A percentile compares a stretch with the other conserved stretches of the same genome.
Conservation (phyloP, 805 yeast genomes). For the Komagataella kurtzmanii region DNA sequence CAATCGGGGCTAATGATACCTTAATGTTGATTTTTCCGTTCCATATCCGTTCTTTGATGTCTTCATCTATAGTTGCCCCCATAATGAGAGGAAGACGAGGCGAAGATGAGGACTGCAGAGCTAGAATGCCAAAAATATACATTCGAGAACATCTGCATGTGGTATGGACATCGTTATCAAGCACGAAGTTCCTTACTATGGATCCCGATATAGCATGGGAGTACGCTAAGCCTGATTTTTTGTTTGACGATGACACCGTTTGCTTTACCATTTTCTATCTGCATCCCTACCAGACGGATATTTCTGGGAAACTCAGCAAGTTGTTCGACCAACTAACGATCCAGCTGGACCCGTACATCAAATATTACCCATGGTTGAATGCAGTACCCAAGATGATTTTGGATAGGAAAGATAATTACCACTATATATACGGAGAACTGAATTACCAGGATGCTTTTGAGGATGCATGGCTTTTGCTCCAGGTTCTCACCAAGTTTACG, state of each 20-base stretch:
- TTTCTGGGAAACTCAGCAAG: conserved; percentile 4
- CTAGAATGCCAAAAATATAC: neutral
- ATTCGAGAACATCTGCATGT: neutral
- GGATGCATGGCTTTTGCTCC: conserved; percentile 32
- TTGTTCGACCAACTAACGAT: conserved; percentile 10
- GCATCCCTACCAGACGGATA: conserved; percentile 15
- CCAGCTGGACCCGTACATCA: conserved; percentile 21
- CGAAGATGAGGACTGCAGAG: neutral
- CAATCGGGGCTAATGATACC: conserved; percentile 15
- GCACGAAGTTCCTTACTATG: neutral
- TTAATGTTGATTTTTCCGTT: conserved; percentile 35
- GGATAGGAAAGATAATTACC: conserved; percentile 6
- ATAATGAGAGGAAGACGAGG: neutral
- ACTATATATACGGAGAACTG: conserved; percentile 25
- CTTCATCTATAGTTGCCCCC: neutral
- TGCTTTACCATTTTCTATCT: conserved; percentile 12
- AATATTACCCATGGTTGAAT: conserved; percentile 28
- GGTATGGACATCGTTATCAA: neutral
- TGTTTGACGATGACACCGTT: conserved; percentile 1
- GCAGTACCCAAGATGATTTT: conserved; percentile 13
- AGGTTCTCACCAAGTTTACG: conserved; percentile 23
- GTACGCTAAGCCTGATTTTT: neutral
- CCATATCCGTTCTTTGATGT: conserved; percentile 26
- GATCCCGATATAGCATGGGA: neutral
- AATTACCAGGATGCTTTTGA: conserved; percentile 26